Evolutionary conservation across 2,329 filamentous ascomycete genomes (phyloP), one percentile per base, ranked within the genome.

Genomic region (Cladorrhinum sp.): DNA sequence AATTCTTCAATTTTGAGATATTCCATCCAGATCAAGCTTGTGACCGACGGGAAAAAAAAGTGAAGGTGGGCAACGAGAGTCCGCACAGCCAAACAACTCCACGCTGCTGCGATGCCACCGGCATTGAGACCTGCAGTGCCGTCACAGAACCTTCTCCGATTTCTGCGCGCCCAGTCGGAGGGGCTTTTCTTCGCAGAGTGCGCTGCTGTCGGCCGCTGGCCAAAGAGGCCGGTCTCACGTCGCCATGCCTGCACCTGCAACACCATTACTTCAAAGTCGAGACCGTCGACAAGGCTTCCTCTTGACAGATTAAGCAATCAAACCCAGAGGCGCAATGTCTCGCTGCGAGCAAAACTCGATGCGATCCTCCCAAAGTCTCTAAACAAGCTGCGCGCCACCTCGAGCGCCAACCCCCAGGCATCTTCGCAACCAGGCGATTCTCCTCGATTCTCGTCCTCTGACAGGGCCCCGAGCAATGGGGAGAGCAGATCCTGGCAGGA

Each of bases 161-260:
- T 91, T 73, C 80, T 95, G 65, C 86, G 86, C 66, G 84, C 80
- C 58, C 90, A 93, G 73, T 86, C 89, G 65, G 82, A 89, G 67
- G 79, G 79, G 58, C 71, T 83, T 10, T 42, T 61, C 14, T 66
- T 62, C 52, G 33, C 61, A 33, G 60, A 61, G 42, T 68, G 67
- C 49, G 54, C 55, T 36, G n/a, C 55, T 54, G 48, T 33, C 56
- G 21, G 24, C 20, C 51, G 51, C 55, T 51, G 28, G 53, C n/a
- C 53, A 18, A 56, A 51, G 0, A 12, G 33, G 24, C 6, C 46
- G 24, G 30, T 59, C 21, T 46, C 39, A 18, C 62, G 64, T 52
- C 63, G 64, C 53, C 61, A 66, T 66, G 65, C 18, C 58, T 63
- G 62, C 53, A 49, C 58, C 48, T 59, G 60, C 33, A 23, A 51